Evolutionary conservation across 352 stramenopile species (phyloP), one percentile per base, ranked within the genome.

Genomic region (Phytophthora cryptogea): DNA sequence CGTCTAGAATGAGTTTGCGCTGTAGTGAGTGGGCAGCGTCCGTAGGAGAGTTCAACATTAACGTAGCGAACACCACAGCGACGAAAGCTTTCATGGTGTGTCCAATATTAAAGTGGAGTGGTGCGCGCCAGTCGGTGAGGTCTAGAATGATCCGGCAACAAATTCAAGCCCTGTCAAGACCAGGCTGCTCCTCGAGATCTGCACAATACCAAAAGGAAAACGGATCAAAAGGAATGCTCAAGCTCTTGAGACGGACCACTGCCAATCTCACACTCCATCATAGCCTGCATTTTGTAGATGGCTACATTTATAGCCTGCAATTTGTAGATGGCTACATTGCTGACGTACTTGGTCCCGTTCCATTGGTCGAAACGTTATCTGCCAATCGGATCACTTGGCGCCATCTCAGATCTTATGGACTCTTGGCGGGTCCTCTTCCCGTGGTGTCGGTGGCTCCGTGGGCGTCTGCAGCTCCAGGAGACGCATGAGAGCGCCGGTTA

Each of bases 381-480:
- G 7, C 54, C 42, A 61, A 53, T 53, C 42, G 37, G 17, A 27
- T 36, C 32, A 13, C 31, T 60, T 60, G 41, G 53, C 53, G 41
- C 53, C 53, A 53, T 60, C 17, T 59, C 31, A 36, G 10, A 26
- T 55, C 54, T 52, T 54, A 27, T 65, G 64, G 64, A 76, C 3
- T 37, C 37, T 31, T 74, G 55, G 64, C 13, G 32, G 1, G 55
- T 54, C 26, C 44, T 76, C 13, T 60, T 66, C 40, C 69, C 69
- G 20, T 77, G 66, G 65, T 70, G 66, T 54, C 63, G 66, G 39
- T 63, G 45, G 43, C 49, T 77, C 40, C 58, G 64, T n/a, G 53
- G 64, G 10, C 58, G 64, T 8, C 58, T 78, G 17, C 61, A 68
- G 39, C 37, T 73, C 8, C 39, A 70, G 23, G 59, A 67, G 11